These are phyloP conservation scores for Mortierella sp. DNA, from an alignment of 371 early-diverging fungal species.

Conservation along the genomic window DNA sequence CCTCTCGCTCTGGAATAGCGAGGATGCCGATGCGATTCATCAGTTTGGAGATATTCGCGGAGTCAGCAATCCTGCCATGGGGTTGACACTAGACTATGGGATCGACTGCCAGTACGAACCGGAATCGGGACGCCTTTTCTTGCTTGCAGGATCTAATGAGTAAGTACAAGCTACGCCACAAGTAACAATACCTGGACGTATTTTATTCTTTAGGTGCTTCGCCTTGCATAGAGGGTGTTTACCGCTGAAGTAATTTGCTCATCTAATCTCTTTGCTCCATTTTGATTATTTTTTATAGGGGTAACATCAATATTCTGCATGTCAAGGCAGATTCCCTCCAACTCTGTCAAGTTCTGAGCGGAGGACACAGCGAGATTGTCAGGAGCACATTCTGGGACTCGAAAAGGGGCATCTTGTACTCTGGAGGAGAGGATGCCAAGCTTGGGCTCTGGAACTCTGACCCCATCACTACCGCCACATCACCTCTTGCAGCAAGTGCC, in stretches of 20 bases:
- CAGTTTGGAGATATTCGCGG: constrained; percentile 81
- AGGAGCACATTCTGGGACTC: constrained; percentile 80
- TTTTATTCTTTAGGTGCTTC: not conserved
- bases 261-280: constrained; percentile 2
- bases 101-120: constrained; percentile 86
- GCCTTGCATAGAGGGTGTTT: not conserved
- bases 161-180: constrained; percentile 45
- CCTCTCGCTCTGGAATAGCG: constrained; percentile 73
- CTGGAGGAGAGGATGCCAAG: constrained; percentile 85
- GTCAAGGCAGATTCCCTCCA: constrained; percentile 80
- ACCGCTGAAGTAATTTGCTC: not conserved
- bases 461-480: constrained; percentile 18
- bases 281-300: constrained; percentile 58
- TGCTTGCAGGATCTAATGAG: constrained; percentile 86
- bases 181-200: not conserved
- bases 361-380: constrained; percentile 80
- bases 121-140: constrained; percentile 76
- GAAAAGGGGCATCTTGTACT: constrained; percentile 64
- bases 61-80: constrained; percentile 52
- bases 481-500: constrained; percentile 26
- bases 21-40: constrained; percentile 55
- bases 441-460: constrained; percentile 74
- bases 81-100: constrained; percentile 83
- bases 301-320: constrained; percentile 79
- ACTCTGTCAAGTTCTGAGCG: constrained; percentile 70